Evolutionary conservation across 495 filamentous ascomycete species (phyloP).

Genomic region (Penicillium cosmopolitanum): DNA sequence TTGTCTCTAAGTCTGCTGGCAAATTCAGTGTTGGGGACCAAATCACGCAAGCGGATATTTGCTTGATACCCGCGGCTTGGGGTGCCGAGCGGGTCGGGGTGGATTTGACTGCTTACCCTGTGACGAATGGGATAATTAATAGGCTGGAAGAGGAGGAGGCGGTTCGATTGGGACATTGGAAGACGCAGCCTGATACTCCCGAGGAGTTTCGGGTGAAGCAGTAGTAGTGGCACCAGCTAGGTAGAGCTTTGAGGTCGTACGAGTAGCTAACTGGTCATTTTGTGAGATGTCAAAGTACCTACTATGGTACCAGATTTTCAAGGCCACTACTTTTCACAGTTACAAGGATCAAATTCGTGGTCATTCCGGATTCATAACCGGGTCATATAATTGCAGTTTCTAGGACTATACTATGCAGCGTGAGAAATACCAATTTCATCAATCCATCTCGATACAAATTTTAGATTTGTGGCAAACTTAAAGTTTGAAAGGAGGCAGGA

Average conservation of each 20-base stretch:
- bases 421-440: conserved; percentile 12
- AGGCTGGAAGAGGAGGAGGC: conserved; percentile 40
- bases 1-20: conserved; percentile 38
- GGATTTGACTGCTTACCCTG: conserved; percentile 44
- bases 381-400: conserved; percentile 14
- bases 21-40: conserved; percentile 54
- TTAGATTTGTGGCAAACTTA: conserved; percentile 12
- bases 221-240: conserved; percentile 22
- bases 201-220: conserved; percentile 42
- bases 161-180: conserved; percentile 51
- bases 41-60: conserved; percentile 57
- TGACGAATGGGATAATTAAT: conserved; percentile 41
- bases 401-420: conserved; percentile 13
- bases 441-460: conserved; percentile 10
- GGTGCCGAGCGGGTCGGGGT: conserved; percentile 53
- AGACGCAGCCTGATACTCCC: conserved; percentile 51
- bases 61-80: conserved; percentile 54
- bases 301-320: background rate
- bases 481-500: conserved; percentile 49
- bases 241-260: no score
- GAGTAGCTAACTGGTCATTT: background rate
- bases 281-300: background rate
- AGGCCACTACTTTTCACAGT: background rate
- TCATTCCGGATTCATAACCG: background rate
- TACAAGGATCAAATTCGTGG: background rate